These are phyloP conservation scores for Arthroderma sp. DNA, from an alignment of 2,329 filamentous ascomycete genomes.

Conservation along the genomic window DNA sequence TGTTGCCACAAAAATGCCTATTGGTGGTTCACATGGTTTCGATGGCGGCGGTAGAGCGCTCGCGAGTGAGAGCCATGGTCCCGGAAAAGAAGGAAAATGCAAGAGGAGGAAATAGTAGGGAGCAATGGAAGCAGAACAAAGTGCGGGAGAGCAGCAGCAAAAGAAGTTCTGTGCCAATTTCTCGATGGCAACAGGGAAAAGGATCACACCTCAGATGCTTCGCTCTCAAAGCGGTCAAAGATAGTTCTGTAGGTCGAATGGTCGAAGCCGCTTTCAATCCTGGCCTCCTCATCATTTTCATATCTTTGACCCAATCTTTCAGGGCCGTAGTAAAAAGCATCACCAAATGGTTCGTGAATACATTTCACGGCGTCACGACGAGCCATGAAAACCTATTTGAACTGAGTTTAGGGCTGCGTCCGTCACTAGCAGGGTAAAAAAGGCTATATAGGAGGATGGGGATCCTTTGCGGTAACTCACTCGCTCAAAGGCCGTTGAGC, in stretches of 20 bases:
- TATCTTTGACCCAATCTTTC: conserved; percentile 74
- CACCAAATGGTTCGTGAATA: conserved; percentile 91
- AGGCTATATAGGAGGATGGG: not conserved
- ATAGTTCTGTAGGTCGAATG: conserved; percentile 45
- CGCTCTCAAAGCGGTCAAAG: conserved; percentile 59
- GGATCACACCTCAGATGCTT: conserved; percentile 57
- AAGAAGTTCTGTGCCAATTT: conserved; percentile 8
- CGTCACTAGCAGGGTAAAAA: not conserved
- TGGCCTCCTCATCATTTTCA: conserved; percentile 48
- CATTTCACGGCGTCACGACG: conserved; percentile 67
- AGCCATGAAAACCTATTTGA: conserved; percentile 81
- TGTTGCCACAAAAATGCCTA: too few relatives aligned
- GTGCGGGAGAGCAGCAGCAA: conserved; percentile 9
- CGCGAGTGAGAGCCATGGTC: too few relatives aligned
- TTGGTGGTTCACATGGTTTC: too few relatives aligned
- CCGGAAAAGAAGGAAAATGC: conserved; percentile 5
- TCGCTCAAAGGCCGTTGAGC: conserved; percentile 93
- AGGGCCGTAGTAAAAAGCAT: conserved; percentile 91
- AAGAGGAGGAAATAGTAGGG: conserved; percentile 11
- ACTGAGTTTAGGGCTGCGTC: too few relatives aligned
- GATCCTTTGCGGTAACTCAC: conserved; percentile 37
- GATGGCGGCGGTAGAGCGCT: too few relatives aligned
- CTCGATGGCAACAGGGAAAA: conserved; percentile 15
- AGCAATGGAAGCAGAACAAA: conserved; percentile 14
- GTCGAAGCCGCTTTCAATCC: conserved; percentile 31